phyloP scores from a whole-genome alignment of 73 alveolate species.

The Halteria grandinella region DNA sequence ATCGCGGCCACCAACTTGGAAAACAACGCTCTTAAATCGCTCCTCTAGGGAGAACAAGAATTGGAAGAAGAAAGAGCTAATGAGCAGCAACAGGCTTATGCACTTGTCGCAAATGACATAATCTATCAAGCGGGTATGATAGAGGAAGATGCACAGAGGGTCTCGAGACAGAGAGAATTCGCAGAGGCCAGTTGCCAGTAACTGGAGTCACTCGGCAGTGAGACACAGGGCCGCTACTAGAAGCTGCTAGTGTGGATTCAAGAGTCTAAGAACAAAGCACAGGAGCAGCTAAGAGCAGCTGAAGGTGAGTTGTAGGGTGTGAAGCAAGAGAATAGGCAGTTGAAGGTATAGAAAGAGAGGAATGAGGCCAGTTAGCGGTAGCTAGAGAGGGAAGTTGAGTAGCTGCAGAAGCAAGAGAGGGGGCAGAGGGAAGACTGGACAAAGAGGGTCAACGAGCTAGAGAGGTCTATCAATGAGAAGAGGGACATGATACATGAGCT shows the following conservation, averaged over 20 bases:
- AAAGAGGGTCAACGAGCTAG: conserved; percentile 40
- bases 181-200: conserved; percentile 17
- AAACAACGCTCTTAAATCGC: conserved; percentile 53
- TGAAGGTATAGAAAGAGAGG: conserved; percentile 50
- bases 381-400: conserved; percentile 1
- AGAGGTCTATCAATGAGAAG: neutral
- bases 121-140: conserved; percentile 17
- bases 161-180: conserved; percentile 47
- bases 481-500: neutral
- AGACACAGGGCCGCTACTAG: conserved; percentile 31
- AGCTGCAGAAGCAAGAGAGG: neutral
- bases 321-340: conserved; percentile 9
- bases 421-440: conserved; percentile 39
- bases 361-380: neutral
- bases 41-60: conserved; percentile 50
- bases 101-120: conserved; percentile 52
- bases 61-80: conserved; percentile 44
- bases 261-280: neutral
- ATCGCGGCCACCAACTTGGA: conserved; percentile 52
- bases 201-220: conserved; percentile 13
- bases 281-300: neutral
- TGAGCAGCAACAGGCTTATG: conserved; percentile 51
- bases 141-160: conserved; percentile 15
- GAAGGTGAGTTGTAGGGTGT: neutral
- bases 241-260: conserved; percentile 13